Evolutionary conservation across 2,329 filamentous ascomycete genomes (phyloP).

Genomic region (Mariannaea sp.): DNA sequence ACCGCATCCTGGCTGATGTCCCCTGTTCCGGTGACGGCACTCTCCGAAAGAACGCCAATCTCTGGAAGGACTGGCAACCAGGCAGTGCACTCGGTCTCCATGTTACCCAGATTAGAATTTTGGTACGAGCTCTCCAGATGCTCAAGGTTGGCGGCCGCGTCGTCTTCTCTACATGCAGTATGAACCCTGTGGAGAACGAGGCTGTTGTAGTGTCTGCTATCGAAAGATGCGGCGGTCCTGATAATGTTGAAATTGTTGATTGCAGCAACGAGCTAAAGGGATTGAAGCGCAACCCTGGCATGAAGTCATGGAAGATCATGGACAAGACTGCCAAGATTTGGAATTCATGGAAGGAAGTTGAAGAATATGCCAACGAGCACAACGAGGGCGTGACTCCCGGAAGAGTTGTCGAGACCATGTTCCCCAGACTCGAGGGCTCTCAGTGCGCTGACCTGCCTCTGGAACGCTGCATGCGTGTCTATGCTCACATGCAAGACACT

Average conservation of each 20-base stretch:
- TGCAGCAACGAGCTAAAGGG: slow-evolving; percentile 77
- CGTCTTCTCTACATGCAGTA: slow-evolving; percentile 97
- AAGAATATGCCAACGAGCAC: slow-evolving; percentile 67
- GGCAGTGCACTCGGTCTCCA: slow-evolving; percentile 87
- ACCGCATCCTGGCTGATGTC: slow-evolving; percentile 94
- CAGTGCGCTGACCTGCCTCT: slow-evolving; percentile 71
- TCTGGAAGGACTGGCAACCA: slow-evolving; percentile 96
- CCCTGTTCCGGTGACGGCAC: slow-evolving; percentile 97
- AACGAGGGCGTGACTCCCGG: slow-evolving; percentile 61
- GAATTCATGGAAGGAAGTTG: slow-evolving; percentile 81
- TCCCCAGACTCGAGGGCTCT: slow-evolving; percentile 63
- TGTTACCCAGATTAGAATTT: slow-evolving; percentile 83
- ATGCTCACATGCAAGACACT: slow-evolving; percentile 94
- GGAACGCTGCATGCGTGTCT: slow-evolving; percentile 90
- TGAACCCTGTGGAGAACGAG: slow-evolving; percentile 98
- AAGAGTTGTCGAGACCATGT: slow-evolving; percentile 81
- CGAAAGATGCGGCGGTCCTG: slow-evolving; percentile 81
- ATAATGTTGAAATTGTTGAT: slow-evolving; percentile 83
- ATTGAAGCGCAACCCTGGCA: slow-evolving; percentile 75
- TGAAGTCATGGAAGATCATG: slow-evolving; percentile 88
- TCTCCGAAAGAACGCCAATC: slow-evolving; percentile 85
- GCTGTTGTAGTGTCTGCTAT: slow-evolving; percentile 88
- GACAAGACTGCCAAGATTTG: slow-evolving; percentile 82
- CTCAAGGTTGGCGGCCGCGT: slow-evolving; percentile 93
- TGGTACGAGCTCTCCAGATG: slow-evolving; percentile 92